These are phyloP conservation scores for Astragalus glycyphyllos DNA, from an alignment of 306 rosid species.

Conservation along the genomic window DNA sequence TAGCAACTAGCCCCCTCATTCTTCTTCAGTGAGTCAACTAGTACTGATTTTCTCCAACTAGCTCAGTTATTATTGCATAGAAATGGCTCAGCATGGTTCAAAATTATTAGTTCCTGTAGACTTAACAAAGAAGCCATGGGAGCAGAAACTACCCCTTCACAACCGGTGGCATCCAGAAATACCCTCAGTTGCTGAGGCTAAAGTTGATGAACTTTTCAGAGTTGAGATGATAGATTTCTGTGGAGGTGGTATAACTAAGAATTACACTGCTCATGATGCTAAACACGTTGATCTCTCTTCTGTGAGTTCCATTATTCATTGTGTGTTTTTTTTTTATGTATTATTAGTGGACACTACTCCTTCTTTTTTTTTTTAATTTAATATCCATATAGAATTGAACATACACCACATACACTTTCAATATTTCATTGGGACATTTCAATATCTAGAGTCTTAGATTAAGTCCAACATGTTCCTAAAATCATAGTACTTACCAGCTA, in stretches of 20 bases:
- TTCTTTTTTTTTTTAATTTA: too few species aligned
- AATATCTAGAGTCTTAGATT: not conserved
- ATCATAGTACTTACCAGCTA: not conserved
- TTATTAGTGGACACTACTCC: too few species aligned
- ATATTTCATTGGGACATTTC: not conserved
- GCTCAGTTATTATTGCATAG: not conserved
- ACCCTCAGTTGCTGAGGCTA: conserved; percentile 52
- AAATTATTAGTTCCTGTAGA: conserved; percentile 48
- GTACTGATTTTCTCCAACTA: not conserved
- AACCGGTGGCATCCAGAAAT: conserved; percentile 63
- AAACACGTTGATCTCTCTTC: conserved; percentile 51
- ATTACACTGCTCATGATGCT: conserved; percentile 60
- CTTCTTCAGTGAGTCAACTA: not conserved
- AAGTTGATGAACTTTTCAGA: conserved; percentile 42
- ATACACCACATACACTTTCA: not conserved
- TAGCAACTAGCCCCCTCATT: not conserved
- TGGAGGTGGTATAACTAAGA: conserved; percentile 59
- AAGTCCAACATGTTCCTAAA: conserved; percentile 1
- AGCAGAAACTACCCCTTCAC: conserved; percentile 55
- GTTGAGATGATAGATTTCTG: conserved; percentile 59
- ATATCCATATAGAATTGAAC: not conserved
- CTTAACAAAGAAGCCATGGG: conserved; percentile 57
- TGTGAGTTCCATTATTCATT: conserved; percentile 71
- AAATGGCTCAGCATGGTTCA: conserved; percentile 47
- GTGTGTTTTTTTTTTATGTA: too few species aligned